These are phyloP conservation scores for Fusarium vanettenii DNA, from an alignment of 2,329 filamentous ascomycete species.

Conservation along the genomic window DNA sequence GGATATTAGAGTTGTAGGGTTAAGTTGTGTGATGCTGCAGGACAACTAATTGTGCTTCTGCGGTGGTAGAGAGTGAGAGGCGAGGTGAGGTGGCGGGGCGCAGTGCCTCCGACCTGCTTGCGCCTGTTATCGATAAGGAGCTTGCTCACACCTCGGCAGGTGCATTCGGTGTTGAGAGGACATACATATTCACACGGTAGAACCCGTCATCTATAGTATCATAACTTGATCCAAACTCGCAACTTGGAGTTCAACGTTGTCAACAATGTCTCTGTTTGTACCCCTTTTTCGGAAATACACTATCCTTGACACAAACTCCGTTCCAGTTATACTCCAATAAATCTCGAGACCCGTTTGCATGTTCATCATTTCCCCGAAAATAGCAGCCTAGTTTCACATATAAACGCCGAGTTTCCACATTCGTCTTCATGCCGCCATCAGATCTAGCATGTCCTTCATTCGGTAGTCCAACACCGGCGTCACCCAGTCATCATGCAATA, in stretches of 20 bases:
- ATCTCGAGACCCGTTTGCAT: not conserved
- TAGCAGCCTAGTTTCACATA: not conserved
- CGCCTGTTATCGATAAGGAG: slow-evolving; percentile 34
- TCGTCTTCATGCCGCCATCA: slow-evolving; percentile 53
- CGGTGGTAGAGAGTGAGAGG: slow-evolving; percentile 16
- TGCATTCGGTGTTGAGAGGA: not conserved
- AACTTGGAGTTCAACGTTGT: not conserved
- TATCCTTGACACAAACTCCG: not conserved
- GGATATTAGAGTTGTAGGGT: slow-evolving; percentile 12
- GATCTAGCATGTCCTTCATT: slow-evolving; percentile 69
- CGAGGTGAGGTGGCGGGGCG: slow-evolving; percentile 28
- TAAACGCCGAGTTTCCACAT: not conserved
- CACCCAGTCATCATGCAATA: slow-evolving; percentile 73
- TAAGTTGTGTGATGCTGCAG: slow-evolving; percentile 19
- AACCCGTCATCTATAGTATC: not conserved
- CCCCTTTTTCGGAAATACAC: not conserved
- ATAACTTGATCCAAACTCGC: not conserved
- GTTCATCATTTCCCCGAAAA: not conserved
- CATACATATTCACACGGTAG: not conserved
- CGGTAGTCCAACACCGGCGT: slow-evolving; percentile 72
- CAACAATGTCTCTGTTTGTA: not conserved
- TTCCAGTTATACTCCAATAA: not conserved
- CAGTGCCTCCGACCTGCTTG: slow-evolving; percentile 6
- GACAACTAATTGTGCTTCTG: slow-evolving; percentile 13
- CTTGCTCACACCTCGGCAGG: not conserved